A percentile compares a stretch with the other conserved stretches of the same genome.
phyloP scores from a whole-genome alignment of 2,329 filamentous ascomycete genomes.

The Ophiosphaerella herpotricha region DNA sequence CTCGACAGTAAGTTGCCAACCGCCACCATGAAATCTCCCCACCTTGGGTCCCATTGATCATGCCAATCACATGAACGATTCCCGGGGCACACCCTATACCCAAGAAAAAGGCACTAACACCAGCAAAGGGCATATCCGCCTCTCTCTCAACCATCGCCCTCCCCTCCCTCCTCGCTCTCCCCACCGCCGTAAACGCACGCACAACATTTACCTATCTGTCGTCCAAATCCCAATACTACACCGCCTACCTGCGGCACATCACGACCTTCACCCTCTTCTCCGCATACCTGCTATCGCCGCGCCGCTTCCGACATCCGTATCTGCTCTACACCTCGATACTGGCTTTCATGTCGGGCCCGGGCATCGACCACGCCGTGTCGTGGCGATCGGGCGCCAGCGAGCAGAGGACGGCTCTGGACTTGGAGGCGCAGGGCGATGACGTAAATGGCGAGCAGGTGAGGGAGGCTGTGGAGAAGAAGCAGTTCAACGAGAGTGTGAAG shows the following conservation, averaged over 20 bases:
- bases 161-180: conserved; percentile 79
- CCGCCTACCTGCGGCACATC: conserved; percentile 69
- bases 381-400: conserved; percentile 27
- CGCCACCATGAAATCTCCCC: conserved; percentile 18
- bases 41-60: not conserved
- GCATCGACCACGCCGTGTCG: conserved; percentile 44
- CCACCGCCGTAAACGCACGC: conserved; percentile 75
- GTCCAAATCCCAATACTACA: conserved; percentile 55
- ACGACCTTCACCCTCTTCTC: conserved; percentile 74
- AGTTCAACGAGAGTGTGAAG: conserved; percentile 49
- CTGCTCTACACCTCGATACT: conserved; percentile 82
- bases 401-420: conserved; percentile 27
- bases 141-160: conserved; percentile 77
- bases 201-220: conserved; percentile 62
- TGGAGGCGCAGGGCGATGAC: conserved; percentile 46
- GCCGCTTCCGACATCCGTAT: conserved; percentile 80
- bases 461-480: conserved; percentile 49
- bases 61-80: not conserved
- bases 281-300: conserved; percentile 77
- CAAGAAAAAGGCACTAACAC: conserved; percentile 5
- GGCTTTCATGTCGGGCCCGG: conserved; percentile 54
- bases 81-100: not conserved
- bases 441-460: conserved; percentile 58
- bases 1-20: conserved; percentile 70
- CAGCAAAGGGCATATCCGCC: conserved; percentile 79